phyloP scores from a whole-genome alignment of 345 rosid species.

The Aquilaria malaccensis region DNA sequence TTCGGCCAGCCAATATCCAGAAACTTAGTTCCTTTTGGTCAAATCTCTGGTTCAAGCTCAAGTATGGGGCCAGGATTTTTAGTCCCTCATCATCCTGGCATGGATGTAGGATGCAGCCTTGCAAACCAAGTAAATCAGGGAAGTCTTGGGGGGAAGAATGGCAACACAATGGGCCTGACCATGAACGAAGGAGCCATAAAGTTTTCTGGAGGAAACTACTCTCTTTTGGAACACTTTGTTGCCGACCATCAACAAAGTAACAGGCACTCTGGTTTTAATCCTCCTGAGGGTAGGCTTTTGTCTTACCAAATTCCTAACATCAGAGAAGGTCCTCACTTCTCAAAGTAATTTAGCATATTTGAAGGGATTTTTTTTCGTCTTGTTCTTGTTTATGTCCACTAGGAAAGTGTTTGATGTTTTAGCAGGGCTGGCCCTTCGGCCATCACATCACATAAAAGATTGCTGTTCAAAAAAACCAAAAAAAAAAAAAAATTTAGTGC shows the following conservation, averaged over 20 bases:
- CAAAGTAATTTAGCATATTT: conserved; percentile 10
- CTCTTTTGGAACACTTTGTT: conserved; percentile 23
- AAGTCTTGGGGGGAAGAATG: conserved; percentile 18
- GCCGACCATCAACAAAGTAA: conserved; percentile 22
- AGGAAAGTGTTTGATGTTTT: too few species aligned
- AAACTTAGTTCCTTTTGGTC: conserved; percentile 12
- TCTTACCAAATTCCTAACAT: conserved; percentile 19
- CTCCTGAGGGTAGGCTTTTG: conserved; percentile 23
- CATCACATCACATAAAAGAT: too few species aligned
- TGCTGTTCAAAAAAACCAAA: too few species aligned
- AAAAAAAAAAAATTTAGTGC: too few species aligned
- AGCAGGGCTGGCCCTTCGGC: too few species aligned
- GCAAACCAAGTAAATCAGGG: conserved; percentile 23
- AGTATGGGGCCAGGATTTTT: conserved; percentile 28
- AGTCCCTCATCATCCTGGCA: conserved; percentile 23
- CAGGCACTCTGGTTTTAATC: conserved; percentile 13
- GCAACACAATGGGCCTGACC: conserved; percentile 17
- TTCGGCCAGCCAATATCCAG: conserved; percentile 16
- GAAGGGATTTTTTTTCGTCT: too few species aligned
- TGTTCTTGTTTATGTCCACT: too few species aligned
- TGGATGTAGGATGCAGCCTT: conserved; percentile 16
- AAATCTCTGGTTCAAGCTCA: conserved; percentile 11
- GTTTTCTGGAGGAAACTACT: conserved; percentile 20
- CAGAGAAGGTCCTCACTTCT: conserved; percentile 19
- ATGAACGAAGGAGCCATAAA: conserved; percentile 34